Conservation (phyloP, 176 grass and related monocot species). For the Carex pumila region DNA sequence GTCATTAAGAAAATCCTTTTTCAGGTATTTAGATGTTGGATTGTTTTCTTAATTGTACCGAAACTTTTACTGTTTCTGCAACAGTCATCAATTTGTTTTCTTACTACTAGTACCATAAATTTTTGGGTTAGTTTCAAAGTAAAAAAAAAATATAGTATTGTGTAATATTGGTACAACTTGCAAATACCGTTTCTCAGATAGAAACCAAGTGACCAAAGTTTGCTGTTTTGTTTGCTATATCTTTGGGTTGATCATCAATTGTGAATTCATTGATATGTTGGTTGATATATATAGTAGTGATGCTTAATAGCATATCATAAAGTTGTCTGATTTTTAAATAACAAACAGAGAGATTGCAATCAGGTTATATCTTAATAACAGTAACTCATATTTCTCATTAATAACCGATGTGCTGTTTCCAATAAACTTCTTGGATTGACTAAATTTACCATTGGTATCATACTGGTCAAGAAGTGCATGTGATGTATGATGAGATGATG, state of each 20-base stretch:
- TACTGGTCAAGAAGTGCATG: neutral
- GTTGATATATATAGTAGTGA: neutral
- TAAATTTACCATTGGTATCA: no score
- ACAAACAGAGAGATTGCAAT: neutral
- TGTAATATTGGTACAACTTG: neutral
- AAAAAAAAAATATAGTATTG: no score
- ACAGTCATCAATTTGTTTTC: neutral
- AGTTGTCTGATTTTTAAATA: neutral
- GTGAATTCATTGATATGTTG: neutral
- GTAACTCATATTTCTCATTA: neutral
- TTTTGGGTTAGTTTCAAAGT: neutral
- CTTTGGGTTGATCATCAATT: neutral
- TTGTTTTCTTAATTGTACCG: neutral
- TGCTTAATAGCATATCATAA: neutral
- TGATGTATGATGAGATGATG: neutral
- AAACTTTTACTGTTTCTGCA: neutral
- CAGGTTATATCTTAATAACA: neutral
- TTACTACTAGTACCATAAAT: neutral
- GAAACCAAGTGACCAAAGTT: neutral
- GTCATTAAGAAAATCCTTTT: conserved; percentile 25
- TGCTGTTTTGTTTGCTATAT: neutral
- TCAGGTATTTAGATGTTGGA: conserved; percentile 18
- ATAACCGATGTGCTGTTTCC: neutral
- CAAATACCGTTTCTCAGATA: neutral
- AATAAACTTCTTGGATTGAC: neutral